A percentile compares a stretch with the other conserved stretches of the same genome.
These are phyloP conservation scores for Sporothrix pseudoabietina DNA, from an alignment of 2,329 filamentous ascomycete genomes.

Conservation along the genomic window DNA sequence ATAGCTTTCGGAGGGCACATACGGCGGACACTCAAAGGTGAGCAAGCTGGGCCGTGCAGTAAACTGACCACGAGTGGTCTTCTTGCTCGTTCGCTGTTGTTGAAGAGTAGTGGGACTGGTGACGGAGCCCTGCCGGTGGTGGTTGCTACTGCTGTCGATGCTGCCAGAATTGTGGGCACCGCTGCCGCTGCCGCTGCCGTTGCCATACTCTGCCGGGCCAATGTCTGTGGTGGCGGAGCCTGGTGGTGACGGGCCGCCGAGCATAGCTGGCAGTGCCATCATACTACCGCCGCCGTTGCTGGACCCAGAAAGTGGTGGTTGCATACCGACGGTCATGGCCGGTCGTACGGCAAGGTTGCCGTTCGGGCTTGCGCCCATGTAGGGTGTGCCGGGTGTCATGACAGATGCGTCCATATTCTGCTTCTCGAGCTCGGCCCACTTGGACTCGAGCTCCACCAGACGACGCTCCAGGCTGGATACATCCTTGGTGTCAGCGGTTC, in stretches of 20 bases:
- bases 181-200: neutral
- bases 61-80: constrained; percentile 3
- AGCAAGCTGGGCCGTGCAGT: constrained; percentile 30
- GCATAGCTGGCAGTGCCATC: neutral
- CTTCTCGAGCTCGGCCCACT: constrained; percentile 24
- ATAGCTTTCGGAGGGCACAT: constrained; percentile 31
- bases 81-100: neutral
- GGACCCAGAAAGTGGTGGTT: neutral
- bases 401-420: constrained; percentile 3
- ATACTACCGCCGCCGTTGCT: neutral
- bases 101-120: neutral
- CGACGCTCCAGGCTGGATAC: constrained; percentile 18
- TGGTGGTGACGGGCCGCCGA: neutral
- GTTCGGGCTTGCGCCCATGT: neutral
- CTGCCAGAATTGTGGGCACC: neutral
- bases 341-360: neutral
- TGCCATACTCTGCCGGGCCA: neutral
- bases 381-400: neutral
- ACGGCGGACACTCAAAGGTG: constrained; percentile 29
- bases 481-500: neutral
- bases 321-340: neutral
- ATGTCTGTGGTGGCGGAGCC: neutral
- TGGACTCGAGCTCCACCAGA: constrained; percentile 24
- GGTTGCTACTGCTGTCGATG: neutral
- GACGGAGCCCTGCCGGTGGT: neutral